These are phyloP conservation scores for Russula sp. DNA, from an alignment of 768 basidiomycete genomes.

Conservation along the genomic window DNA sequence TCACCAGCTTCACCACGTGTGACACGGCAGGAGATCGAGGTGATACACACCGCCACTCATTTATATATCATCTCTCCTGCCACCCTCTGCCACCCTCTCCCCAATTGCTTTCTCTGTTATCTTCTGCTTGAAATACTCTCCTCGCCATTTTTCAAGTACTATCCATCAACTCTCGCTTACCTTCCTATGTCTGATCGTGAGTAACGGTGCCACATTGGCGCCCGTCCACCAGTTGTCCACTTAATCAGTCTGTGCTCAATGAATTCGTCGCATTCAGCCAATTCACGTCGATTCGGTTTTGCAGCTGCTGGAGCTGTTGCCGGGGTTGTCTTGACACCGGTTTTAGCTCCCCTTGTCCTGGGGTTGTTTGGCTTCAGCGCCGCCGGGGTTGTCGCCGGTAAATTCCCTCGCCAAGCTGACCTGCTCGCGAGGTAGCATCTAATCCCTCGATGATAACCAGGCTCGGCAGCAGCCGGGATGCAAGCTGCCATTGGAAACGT, in stretches of 20 bases:
- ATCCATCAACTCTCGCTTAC: not conserved
- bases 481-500: constrained; percentile 23
- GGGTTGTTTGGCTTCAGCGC: constrained; percentile 8
- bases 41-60: not conserved
- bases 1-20: not conserved
- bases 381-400: constrained; percentile 16
- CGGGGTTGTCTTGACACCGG: not conserved
- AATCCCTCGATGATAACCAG: not conserved
- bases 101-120: not conserved
- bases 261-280: not conserved
- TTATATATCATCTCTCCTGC: not conserved
- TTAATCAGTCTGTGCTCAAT: not conserved
- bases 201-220: not conserved
- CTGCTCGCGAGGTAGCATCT: not conserved
- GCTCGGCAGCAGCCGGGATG: constrained; percentile 1
- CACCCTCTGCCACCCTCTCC: not conserved
- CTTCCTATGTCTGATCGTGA: not conserved
- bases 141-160: no score
- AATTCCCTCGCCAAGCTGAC: not conserved
- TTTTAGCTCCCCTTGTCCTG: not conserved
- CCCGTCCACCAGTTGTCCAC: not conserved
- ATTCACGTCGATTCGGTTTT: not conserved
- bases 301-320: not conserved
- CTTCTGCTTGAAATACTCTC: not conserved
- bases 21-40: not conserved